Evolutionary conservation across 139 green algal species (phyloP).

Genomic region (Coelastrella sp.): DNA sequence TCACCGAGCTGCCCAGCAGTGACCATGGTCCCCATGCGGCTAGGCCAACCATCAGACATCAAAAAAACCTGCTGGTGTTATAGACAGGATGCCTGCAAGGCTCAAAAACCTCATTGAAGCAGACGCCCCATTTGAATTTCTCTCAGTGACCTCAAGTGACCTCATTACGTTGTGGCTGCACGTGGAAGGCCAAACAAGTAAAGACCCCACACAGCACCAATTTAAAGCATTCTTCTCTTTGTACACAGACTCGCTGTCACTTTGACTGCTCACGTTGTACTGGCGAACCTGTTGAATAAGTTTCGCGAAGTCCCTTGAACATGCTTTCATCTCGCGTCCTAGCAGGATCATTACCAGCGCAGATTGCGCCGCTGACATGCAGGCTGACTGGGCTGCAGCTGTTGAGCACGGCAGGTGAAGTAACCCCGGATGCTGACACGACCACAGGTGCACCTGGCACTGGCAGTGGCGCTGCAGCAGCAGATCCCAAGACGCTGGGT

Average conservation of each 20-base stretch:
- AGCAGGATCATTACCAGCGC: not conserved
- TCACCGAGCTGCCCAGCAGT: slow-evolving; percentile 19
- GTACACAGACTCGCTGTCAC: not conserved
- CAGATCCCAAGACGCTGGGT: not conserved
- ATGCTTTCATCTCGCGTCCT: not conserved
- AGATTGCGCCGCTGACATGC: not conserved
- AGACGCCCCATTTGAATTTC: not conserved
- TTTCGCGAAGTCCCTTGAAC: not conserved
- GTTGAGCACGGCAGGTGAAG: not conserved
- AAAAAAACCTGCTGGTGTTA: not conserved
- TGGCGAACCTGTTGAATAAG: not conserved
- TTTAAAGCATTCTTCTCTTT: not conserved
- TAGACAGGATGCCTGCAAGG: too few species aligned
- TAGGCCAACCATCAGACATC: not conserved
- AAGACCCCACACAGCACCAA: not conserved
- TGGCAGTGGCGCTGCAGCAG: not conserved
- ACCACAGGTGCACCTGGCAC: not conserved
- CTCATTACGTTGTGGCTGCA: not conserved
- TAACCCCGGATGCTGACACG: not conserved
- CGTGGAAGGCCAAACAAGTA: not conserved
- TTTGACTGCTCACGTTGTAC: not conserved
- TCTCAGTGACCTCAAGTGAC: not conserved
- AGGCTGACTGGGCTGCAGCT: not conserved
- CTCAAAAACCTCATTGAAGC: not conserved
- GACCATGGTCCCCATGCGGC: slow-evolving; percentile 1